phyloP scores from a whole-genome alignment of 495 filamentous ascomycete species.

The Tuber brumale region DNA sequence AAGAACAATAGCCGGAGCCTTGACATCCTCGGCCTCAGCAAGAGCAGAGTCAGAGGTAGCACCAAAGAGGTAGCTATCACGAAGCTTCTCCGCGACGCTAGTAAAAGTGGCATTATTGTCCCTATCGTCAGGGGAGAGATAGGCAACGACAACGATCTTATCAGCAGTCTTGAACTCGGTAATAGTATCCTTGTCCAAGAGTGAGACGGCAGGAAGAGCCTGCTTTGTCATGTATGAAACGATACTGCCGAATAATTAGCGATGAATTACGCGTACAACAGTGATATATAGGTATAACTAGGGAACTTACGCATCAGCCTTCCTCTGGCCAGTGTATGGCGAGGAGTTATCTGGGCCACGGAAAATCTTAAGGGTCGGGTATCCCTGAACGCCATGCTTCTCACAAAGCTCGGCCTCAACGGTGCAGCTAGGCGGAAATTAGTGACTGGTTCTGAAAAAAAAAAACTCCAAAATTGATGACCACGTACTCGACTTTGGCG shows the following conservation, averaged over 20 bases:
- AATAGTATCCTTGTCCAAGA: slow-evolving; percentile 67
- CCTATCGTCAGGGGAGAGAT: slow-evolving; percentile 79
- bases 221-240: slow-evolving; percentile 99
- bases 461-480: neutral
- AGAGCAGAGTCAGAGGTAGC: slow-evolving; percentile 72
- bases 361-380: slow-evolving; percentile 98
- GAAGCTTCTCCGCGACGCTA: slow-evolving; percentile 69
- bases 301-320: slow-evolving; percentile 73
- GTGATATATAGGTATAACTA: slow-evolving; percentile 1
- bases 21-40: slow-evolving; percentile 83
- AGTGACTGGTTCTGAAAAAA: neutral
- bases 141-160: slow-evolving; percentile 91
- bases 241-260: slow-evolving; percentile 52
- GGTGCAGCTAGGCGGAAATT: slow-evolving; percentile 56
- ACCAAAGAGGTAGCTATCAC: slow-evolving; percentile 89
- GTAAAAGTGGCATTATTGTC: slow-evolving; percentile 72
- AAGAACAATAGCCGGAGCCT: slow-evolving; percentile 77
- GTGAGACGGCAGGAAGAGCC: slow-evolving; percentile 83
- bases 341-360: slow-evolving; percentile 76
- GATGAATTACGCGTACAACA: neutral
- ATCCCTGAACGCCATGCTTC: slow-evolving; percentile 84
- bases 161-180: slow-evolving; percentile 97
- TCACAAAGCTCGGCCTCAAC: slow-evolving; percentile 87
- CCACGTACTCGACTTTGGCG: slow-evolving; percentile 71
- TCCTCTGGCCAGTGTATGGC: slow-evolving; percentile 81